Base-by-base conservation (phyloP, 2,329 filamentous ascomycete species). In the Alternaria solani region DNA sequence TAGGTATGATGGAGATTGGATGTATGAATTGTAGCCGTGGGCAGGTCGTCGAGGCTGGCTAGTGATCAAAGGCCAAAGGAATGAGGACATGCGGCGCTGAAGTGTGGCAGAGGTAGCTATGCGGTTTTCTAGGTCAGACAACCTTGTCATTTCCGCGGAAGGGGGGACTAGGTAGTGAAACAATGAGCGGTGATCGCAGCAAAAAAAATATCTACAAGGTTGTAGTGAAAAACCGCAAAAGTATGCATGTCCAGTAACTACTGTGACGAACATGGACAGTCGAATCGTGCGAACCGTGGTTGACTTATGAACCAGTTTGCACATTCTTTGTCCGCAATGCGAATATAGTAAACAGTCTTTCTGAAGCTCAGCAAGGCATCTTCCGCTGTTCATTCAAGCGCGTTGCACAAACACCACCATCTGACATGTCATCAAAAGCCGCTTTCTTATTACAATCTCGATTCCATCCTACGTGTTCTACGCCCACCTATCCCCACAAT, bases 381-480 rank as follows among this genome's bases (percentile, higher is more conserved):
- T 8, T 23, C 38, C 9, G 12, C 11, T 5, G 5, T 18, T 23
- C 9, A 20, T 12, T 5, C 9, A 12, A 11, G 5, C 18, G 18
- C 6, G 11, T 41, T 23, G 4, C 18, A 23, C 2, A 5, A 41
- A 12, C 18, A 41, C 18, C 18, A 38, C n/a, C 0, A 41, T 41
- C 11, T 6, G 38, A 41, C 38, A 41, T 41, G 34, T 8, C 18
- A 49, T 16, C 23, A 25, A 38, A 11, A 12, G 12, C 47, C 14
- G 25, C 23, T 12, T 6, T 51, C 54, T 32, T 32, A 26, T 53
- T 53, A 53, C 55, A 53, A 18, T 39, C 57, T 67, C 47, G 48
- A 68, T 69, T 71, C 67, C 38, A 68, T 69, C 65, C 67, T 71
- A 69, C 62, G 67, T 68, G 61, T 34, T 55, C 62, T 12, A 36